Conservation (phyloP, 768 basidiomycete genomes). For the Lentinula lateritia region DNA sequence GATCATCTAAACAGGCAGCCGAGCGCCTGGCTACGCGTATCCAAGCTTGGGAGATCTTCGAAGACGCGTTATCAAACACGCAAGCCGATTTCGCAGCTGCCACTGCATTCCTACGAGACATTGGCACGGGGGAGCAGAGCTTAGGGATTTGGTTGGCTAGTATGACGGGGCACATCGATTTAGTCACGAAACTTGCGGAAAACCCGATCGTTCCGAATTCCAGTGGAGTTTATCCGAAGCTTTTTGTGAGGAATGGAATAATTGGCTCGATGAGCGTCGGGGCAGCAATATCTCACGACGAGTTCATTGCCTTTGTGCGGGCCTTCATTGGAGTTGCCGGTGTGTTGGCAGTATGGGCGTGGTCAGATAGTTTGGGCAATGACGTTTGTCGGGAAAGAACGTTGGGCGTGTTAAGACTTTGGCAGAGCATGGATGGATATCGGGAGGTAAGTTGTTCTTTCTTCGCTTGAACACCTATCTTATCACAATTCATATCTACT, state of each 20-base stretch:
- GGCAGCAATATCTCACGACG: conserved; percentile 35
- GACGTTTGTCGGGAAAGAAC: conserved; percentile 58
- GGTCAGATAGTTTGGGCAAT: conserved; percentile 73
- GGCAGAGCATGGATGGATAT: conserved; percentile 68
- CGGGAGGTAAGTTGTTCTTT: conserved; percentile 46
- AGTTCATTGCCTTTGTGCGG: conserved; percentile 60
- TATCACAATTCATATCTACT: conserved; percentile 9
- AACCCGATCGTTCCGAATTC: conserved; percentile 27
- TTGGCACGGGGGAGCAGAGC: conserved; percentile 59
- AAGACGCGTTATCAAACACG: conserved; percentile 53
- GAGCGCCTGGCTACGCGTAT: conserved; percentile 45
- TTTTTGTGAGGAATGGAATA: conserved; percentile 27
- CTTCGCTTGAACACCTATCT: background rate
- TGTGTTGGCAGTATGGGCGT: conserved; percentile 69
- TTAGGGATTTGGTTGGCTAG: conserved; percentile 71
- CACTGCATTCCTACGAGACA: conserved; percentile 51
- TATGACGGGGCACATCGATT: conserved; percentile 53
- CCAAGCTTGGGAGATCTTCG: conserved; percentile 53
- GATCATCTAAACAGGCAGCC: conserved; percentile 39
- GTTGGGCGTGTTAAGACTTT: conserved; percentile 55
- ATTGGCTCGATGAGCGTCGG: background rate
- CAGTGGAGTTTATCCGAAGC: conserved; percentile 28
- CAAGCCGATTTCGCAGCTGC: conserved; percentile 45
- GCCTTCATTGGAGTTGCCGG: conserved; percentile 63
- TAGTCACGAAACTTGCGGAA: conserved; percentile 40